Evolutionary conservation across 345 rosid genomes (phyloP).

Genomic region (Gossypium mustelinum): DNA sequence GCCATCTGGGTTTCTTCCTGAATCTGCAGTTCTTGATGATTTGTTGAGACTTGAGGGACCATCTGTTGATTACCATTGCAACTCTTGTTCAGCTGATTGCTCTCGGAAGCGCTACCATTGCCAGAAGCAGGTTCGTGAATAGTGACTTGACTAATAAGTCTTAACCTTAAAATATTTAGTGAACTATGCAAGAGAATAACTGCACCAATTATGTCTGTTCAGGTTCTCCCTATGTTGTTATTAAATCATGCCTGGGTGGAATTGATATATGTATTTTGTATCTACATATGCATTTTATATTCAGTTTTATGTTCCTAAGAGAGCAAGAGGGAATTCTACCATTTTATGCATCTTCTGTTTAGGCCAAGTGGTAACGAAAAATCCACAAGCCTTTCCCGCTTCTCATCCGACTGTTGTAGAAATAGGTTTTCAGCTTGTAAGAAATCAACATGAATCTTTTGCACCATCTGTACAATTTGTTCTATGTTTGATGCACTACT

Average conservation of each 20-base stretch:
- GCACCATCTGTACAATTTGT: background rate
- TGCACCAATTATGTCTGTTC: background rate
- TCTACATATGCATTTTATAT: background rate
- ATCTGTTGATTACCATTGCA: slow-evolving; percentile 93
- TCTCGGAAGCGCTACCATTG: slow-evolving; percentile 99
- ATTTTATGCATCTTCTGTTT: too few relatives aligned
- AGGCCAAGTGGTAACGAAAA: too few relatives aligned
- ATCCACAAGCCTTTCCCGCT: too few relatives aligned
- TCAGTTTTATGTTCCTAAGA: background rate
- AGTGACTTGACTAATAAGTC: slow-evolving; percentile 5
- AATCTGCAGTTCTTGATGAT: slow-evolving; percentile 71
- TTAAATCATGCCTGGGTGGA: background rate
- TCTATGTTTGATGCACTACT: background rate
- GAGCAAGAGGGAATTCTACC: background rate
- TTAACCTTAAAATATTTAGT: background rate
- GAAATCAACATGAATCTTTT: background rate
- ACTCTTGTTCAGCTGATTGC: slow-evolving; percentile 97
- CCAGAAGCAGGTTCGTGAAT: slow-evolving; percentile 76
- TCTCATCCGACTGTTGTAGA: too few relatives aligned
- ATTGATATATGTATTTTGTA: background rate
- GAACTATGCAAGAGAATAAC: background rate
- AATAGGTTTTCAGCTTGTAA: background rate
- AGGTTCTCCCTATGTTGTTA: background rate
- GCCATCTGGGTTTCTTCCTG: slow-evolving; percentile 65
- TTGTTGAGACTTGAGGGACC: slow-evolving; percentile 76